Percentiles rank a stretch among this genome's conserved stretches.
Evolutionary conservation across 139 green algal genomes (phyloP).

Genomic region (Tetraselmis chui): DNA sequence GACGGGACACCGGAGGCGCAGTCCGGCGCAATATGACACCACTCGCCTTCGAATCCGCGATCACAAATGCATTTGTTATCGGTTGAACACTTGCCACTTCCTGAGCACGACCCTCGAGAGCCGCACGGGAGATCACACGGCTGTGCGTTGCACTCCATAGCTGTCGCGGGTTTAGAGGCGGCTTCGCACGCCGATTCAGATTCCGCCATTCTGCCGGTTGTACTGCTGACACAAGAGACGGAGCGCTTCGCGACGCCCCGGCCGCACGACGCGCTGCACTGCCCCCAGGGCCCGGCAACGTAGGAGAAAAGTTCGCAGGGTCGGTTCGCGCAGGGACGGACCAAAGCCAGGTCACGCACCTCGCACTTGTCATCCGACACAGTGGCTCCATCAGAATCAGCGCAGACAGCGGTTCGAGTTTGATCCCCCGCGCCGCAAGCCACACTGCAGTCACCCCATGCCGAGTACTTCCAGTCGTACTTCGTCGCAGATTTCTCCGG

Average conservation of each 20-base stretch:
- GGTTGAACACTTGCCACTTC: constrained; percentile 19
- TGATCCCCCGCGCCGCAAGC: constrained; percentile 26
- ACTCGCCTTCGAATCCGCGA: constrained; percentile 3
- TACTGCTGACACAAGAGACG: background rate
- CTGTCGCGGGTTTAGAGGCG: background rate
- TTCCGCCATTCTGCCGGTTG: background rate
- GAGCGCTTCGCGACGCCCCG: constrained; percentile 1
- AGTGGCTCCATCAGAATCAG: constrained; percentile 1
- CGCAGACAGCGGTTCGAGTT: constrained; percentile 22
- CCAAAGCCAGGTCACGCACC: background rate
- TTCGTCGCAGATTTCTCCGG: background rate
- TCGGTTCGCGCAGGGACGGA: constrained; percentile 23
- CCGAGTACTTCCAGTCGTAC: constrained; percentile 16
- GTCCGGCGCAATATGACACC: background rate
- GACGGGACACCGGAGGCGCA: constrained; percentile 21
- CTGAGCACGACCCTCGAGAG: constrained; percentile 22
- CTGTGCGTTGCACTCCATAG: constrained; percentile 20
- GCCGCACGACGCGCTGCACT: constrained; percentile 27
- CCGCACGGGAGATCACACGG: constrained; percentile 27
- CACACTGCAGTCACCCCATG: background rate
- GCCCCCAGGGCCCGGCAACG: constrained; percentile 19
- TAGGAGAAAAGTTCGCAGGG: constrained; percentile 11
- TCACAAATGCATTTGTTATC: background rate
- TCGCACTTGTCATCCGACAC: background rate
- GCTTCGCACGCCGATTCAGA: constrained; percentile 9